Evolutionary conservation across 2,329 filamentous ascomycete genomes (phyloP), one percentile per base, ranked within the genome.

Genomic region (Sclerotiophoma versabilis): DNA sequence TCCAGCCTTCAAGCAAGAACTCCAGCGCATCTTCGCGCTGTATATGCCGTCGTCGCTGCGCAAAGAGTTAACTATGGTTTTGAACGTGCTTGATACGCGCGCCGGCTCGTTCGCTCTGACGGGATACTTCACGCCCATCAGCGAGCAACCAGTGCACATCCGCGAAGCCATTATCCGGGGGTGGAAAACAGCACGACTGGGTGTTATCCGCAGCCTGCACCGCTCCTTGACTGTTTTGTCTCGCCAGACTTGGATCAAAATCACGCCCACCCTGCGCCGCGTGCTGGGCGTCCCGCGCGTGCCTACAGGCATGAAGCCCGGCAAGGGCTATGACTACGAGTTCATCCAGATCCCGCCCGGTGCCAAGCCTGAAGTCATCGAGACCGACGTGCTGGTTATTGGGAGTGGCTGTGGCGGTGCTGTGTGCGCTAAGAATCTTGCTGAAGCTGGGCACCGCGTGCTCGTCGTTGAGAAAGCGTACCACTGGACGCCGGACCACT

Each of bases 391-490:
- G 0, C 85, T 96, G 33, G 87, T 97, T 53, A 83, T 97, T 17
- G 93, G 93, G 2, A 95, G 90, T 30, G 93, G 93, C 23, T 96
- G 91, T 64, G 93, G 93, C 58, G 92, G 90, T 33, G 91, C 83
- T 9, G 92, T 96, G 0, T 85, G 83, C 29, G 92, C 93, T 20
- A 93, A 93, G 74, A 88, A 90, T 44, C 78, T 96, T 1, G 85
- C 92, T 9, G 87, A 92, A 73, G 89, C 88, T 1, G 91, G 90
- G 4, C 81, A 90, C 59, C 80, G 81, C 17, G 91, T 96, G 23
- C 73, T 96, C 4, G 90, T 97, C 0, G 87, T 92, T 3, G 92
- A 96, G 62, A 95, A 95, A 71, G 85, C 84, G 1, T 92, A 93
- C 71, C 84, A 95, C 70, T 93, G 89, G 77, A 77, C 87, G 0